Conservation (phyloP, 2,329 filamentous ascomycete species). For the Paracorniculantispora psalliotae region DNA sequence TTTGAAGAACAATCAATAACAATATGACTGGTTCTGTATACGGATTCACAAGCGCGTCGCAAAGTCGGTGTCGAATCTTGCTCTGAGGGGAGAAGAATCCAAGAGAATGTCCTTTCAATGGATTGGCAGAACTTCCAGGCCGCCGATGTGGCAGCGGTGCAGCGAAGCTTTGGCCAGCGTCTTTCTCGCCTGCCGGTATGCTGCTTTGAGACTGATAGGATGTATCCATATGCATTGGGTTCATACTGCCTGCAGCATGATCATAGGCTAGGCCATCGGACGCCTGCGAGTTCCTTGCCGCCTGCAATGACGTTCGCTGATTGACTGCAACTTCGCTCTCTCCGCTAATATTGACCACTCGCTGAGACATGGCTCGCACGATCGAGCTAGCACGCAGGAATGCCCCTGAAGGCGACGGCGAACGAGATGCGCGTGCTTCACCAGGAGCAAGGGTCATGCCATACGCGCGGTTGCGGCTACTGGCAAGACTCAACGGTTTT, state of each 20-base stretch:
- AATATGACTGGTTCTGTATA: constrained; percentile 83
- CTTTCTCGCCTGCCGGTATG: constrained; percentile 43
- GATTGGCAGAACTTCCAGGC: constrained; percentile 49
- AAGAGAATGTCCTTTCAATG: constrained; percentile 78
- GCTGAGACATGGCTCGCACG: constrained; percentile 84
- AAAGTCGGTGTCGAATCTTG: constrained; percentile 66
- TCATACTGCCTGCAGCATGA: constrained; percentile 18
- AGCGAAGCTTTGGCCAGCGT: constrained; percentile 19
- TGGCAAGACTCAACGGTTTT: constrained; percentile 53
- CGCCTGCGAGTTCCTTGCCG: constrained; percentile 30
- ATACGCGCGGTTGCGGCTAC: constrained; percentile 50
- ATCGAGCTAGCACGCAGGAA: constrained; percentile 68
- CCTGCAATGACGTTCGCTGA: constrained; percentile 59
- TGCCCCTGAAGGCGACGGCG: constrained; percentile 59
- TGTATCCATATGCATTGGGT: constrained; percentile 40
- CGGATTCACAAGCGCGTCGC: constrained; percentile 80
- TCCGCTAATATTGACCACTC: constrained; percentile 95
- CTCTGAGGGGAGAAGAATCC: constrained; percentile 81
- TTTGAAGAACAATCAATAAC: constrained; percentile 80
- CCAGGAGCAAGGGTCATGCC: constrained; percentile 51
- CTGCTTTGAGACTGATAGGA: constrained; percentile 48
- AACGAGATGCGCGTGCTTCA: constrained; percentile 52
- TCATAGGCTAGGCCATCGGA: constrained; percentile 38
- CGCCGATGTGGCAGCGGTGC: constrained; percentile 15
- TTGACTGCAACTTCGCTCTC: constrained; percentile 75